Percentiles rank a stretch among this genome's conserved stretches.
Conservation (phyloP, 805 yeast genomes). For the Isabelozyma heimii region DNA sequence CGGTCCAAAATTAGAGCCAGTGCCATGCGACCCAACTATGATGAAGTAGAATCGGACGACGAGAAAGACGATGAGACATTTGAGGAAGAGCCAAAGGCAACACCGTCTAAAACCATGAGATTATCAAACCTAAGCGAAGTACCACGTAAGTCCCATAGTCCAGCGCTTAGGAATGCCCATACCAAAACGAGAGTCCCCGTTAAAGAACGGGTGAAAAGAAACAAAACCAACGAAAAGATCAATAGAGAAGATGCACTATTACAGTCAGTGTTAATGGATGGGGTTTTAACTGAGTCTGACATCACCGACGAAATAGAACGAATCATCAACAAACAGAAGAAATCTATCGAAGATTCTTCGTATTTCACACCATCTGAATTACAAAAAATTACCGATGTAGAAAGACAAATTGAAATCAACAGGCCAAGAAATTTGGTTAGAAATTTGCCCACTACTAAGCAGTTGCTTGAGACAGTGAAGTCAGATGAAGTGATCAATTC, state of each 20-base stretch:
- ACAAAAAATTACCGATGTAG: conserved; percentile 12
- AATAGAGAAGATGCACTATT: neutral
- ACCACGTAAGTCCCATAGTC: neutral
- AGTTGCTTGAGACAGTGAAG: conserved; percentile 49
- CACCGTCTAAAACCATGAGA: neutral
- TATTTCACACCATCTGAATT: conserved; percentile 18
- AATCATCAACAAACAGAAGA: conserved; percentile 19
- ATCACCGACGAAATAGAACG: conserved; percentile 16
- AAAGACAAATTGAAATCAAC: conserved; percentile 19
- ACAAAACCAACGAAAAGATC: conserved; percentile 14
- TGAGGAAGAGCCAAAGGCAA: neutral
- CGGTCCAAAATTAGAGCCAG: neutral
- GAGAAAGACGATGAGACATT: neutral
- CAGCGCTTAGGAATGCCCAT: neutral
- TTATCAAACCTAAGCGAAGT: neutral
- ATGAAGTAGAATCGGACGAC: neutral
- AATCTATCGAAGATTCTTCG: conserved; percentile 15
- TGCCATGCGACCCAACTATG: neutral
- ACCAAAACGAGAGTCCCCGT: neutral
- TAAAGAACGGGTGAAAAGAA: conserved; percentile 11
- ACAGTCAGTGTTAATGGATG: conserved; percentile 24
- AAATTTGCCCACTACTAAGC: conserved; percentile 55
- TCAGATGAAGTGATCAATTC: conserved; percentile 60
- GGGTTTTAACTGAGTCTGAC: conserved; percentile 27
- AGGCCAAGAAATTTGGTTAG: conserved; percentile 48